Evolutionary conservation across 768 basidiomycete species (phyloP), one percentile per base, ranked within the genome.

Genomic region (Tylopilus subfusipes): DNA sequence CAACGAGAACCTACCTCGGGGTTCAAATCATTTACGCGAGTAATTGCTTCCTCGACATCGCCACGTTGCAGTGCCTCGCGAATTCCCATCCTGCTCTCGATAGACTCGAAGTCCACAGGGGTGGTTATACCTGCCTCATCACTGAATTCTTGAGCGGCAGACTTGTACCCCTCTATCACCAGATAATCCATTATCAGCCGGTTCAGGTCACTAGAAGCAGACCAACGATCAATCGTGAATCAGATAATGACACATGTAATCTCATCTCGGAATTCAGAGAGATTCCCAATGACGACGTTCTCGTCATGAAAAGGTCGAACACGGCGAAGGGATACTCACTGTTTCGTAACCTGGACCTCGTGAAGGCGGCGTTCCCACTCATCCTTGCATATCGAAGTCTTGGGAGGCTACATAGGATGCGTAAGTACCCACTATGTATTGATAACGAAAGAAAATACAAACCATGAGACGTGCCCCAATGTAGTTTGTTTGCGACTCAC

Each of bases 161-260:
- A 85, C 69, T 94, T 93, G 80, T 94, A 98, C 3, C 97, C 97
- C 68, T 98, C 95, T 50, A 97, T 92, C 57, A 97, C 90, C 58
- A 98, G 88, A 72, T 98, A 98, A 69, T 99, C 93, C 86, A 97
- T 94, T 42, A 99, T 85, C 22, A 98, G 82, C 4, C 87, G 82
- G 71, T 98, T 96, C 54, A 98, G 76, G 72, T 99, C 94, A 73
- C 97, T 99, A 54, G 55, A 55, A 62, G 59, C 13, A 19, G 30
- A 33, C 19, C 7, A 14, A 54, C 52, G 72, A 64, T 69, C 65
- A 69, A 65, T 22, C 44, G 53, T 34, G 58, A 39, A 62, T 92
- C 90, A 91, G 93, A 87, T 89, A 90, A 88, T 88, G n/a, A n/a
- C n/a, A 86, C 84, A 90, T 90, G 84, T 84, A 85, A 82, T 76